phyloP scores from a whole-genome alignment of 768 basidiomycete species.

The Kwoniella europaea region DNA sequence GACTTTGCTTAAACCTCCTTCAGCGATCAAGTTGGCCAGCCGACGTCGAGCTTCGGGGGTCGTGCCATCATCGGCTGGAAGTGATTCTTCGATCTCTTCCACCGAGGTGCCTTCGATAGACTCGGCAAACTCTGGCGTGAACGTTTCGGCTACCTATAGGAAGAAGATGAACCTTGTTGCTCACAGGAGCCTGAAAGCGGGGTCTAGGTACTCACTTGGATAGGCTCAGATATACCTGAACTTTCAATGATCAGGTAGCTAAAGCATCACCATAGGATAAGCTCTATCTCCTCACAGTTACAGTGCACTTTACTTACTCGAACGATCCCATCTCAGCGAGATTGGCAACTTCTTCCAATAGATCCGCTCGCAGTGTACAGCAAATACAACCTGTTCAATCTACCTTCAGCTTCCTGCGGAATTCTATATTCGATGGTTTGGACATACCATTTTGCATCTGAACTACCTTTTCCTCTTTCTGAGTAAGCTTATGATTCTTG shows the following conservation, averaged over 20 bases:
- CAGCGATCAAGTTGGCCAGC: slow-evolving; percentile 51
- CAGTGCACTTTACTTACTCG: slow-evolving; percentile 31
- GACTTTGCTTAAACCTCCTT: slow-evolving; percentile 52
- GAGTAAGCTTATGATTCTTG: slow-evolving; percentile 47
- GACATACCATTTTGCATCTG: slow-evolving; percentile 57
- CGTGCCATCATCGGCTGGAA: slow-evolving; percentile 19
- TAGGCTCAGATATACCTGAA: slow-evolving; percentile 56
- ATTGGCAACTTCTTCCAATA: slow-evolving; percentile 55
- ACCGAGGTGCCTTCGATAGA: slow-evolving; percentile 29
- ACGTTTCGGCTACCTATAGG: slow-evolving; percentile 56
- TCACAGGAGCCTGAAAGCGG: neutral
- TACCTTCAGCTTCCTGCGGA: no score
- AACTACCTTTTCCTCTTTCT: slow-evolving; percentile 53
- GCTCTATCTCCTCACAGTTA: neutral
- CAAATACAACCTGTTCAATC: slow-evolving; percentile 54
- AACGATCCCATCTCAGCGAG: slow-evolving; percentile 47
- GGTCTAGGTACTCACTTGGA: slow-evolving; percentile 31
- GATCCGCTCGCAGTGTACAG: slow-evolving; percentile 56
- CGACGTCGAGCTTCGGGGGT: slow-evolving; percentile 28
- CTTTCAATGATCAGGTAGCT: slow-evolving; percentile 57
- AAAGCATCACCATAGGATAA: neutral
- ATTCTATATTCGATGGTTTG: no score
- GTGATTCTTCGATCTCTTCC: slow-evolving; percentile 40
- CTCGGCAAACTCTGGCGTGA: slow-evolving; percentile 52
- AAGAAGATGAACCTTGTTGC: neutral